Evolutionary conservation across 2,329 filamentous ascomycete species (phyloP).

Genomic region (Neofusicoccum umdonicola): DNA sequence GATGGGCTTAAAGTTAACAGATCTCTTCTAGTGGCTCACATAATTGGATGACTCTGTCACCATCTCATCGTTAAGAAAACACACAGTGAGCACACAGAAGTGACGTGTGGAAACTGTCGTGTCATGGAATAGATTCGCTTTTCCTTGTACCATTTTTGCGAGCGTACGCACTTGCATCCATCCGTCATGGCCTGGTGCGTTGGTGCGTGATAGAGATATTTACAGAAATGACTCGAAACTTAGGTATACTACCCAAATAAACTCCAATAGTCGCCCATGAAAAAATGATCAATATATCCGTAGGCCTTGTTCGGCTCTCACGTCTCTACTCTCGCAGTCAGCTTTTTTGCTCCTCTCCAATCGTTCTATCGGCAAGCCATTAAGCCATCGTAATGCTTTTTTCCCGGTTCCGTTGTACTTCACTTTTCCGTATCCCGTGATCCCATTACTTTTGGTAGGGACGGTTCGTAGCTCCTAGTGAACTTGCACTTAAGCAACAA

Average conservation of each 20-base stretch:
- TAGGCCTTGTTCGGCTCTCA: not conserved
- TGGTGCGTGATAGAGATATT: not conserved
- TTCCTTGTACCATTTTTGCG: not conserved
- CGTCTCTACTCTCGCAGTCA: not conserved
- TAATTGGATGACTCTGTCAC: not conserved
- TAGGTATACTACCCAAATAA: conserved; percentile 10
- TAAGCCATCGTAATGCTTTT: conserved; percentile 3
- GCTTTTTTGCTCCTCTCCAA: not conserved
- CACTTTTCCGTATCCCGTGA: not conserved
- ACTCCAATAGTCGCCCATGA: conserved; percentile 4
- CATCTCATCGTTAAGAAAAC: not conserved
- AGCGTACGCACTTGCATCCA: not conserved
- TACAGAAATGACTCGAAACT: conserved; percentile 4
- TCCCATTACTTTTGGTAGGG: not conserved
- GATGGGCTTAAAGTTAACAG: too few species aligned
- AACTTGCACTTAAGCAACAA: conserved; percentile 5
- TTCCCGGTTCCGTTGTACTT: not conserved
- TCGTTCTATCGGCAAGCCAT: conserved; percentile 6
- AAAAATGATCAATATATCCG: not conserved
- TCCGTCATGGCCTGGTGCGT: not conserved
- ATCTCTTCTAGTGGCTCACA: too few species aligned
- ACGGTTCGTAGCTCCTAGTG: not conserved
- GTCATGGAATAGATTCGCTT: conserved; percentile 11
- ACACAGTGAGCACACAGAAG: not conserved
- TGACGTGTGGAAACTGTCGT: not conserved